Evolutionary conservation across 75 land plant genomes (phyloP), one percentile per base, ranked within the genome.

Genomic region (Cupressus sempervirens): DNA sequence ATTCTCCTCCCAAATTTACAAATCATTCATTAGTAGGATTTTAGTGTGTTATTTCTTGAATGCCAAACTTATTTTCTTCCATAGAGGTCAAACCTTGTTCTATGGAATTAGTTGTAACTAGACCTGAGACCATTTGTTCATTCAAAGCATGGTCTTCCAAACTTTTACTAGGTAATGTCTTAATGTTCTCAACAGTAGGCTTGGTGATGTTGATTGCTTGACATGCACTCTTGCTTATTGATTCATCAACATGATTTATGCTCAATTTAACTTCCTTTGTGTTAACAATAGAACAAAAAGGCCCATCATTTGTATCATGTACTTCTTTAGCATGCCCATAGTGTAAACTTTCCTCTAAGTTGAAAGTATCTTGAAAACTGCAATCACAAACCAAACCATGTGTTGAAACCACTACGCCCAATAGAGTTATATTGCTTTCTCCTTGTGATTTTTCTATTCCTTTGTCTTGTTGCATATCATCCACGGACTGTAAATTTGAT

Each of bases 281-380:
- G 80, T 92, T 93, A 82, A 94, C 91, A 26, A 94, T 94, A 52
- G 94, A 91, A 53, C 94, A 94, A 73, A 94, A 94, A 8, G 93
- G 83, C 5, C 96, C 92, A 85, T 92, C 94, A 84, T 92, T 92
- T 72, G 65, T 58, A 58, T 23, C 26, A 23, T 58, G 65, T 58
- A 58, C 65, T 58, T 58, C 26, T 58, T 58, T n/a, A 32, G 82
- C 86, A 84, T 89, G 86, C 9, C 89, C 92, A 54, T 86, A 86
- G 40, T 87, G 94, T 29, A 88, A 87, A 86, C 89, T 91, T 65
- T 90, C 90, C 18, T 75, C 40, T 75, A 34, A 30, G 18, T 4
- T 1, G 20, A 35, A 16, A 11, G 36, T 75, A 75, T 36, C 35
- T 32, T 34, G 77, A 75, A 34, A 34, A 5, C 77, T 30, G 77